Conservation (phyloP, 225 moss, liverwort and hornwort genomes). For the Climacium dendroides region DNA sequence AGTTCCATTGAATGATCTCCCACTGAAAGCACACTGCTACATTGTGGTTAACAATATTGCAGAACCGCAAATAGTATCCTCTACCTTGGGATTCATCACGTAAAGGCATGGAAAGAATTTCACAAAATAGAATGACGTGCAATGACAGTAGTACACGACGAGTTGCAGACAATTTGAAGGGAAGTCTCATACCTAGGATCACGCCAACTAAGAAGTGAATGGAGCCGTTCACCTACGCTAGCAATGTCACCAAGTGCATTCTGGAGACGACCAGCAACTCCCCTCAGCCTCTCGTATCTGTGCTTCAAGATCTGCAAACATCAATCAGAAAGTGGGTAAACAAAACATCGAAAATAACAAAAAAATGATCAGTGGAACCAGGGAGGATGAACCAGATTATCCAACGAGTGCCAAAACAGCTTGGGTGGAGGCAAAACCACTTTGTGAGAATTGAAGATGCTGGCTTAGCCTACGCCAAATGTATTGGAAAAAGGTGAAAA, state of each 20-base stretch:
- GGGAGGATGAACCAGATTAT: background rate
- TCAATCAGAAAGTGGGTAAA: background rate
- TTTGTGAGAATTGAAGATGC: background rate
- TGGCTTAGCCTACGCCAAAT: background rate
- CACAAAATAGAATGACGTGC: background rate
- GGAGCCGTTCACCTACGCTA: conserved; percentile 73
- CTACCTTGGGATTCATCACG: background rate
- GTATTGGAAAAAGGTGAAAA: background rate
- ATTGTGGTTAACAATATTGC: background rate
- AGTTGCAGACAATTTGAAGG: background rate
- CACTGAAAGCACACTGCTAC: background rate
- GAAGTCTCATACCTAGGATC: conserved; percentile 45
- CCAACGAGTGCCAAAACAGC: background rate
- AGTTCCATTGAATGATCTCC: background rate
- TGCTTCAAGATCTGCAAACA: conserved; percentile 50
- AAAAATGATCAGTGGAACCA: background rate
- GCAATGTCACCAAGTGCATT: conserved; percentile 73
- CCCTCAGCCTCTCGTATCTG: conserved; percentile 74
- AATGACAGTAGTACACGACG: background rate
- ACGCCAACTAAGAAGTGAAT: conserved; percentile 90
- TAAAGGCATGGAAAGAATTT: background rate
- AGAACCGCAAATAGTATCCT: background rate
- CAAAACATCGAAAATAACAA: background rate
- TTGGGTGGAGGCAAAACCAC: background rate
- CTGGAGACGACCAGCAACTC: conserved; percentile 80